Percentiles rank a stretch among this genome's conserved stretches.
Evolutionary conservation across 306 rosid genomes (phyloP).

Genomic region (Nissolia schottii): DNA sequence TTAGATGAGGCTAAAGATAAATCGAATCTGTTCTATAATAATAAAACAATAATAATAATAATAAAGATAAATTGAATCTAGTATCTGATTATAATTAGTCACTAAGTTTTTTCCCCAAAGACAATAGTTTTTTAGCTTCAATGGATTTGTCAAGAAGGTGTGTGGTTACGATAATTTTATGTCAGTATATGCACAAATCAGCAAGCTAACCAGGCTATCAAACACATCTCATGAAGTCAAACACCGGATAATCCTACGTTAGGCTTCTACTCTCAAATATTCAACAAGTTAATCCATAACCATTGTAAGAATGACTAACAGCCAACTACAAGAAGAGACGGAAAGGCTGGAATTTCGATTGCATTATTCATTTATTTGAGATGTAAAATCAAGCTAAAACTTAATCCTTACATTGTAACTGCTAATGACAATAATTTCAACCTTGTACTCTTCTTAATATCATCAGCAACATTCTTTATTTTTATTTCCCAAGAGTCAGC

Average conservation of each 20-base stretch:
- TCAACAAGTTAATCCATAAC: not conserved
- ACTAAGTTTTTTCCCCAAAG: not conserved
- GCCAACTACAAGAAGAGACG: not conserved
- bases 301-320: not conserved
- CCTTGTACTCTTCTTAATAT: not conserved
- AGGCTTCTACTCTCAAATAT: not conserved
- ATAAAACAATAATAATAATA: too few relatives aligned
- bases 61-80: not conserved
- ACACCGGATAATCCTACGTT: not conserved
- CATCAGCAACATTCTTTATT: not conserved
- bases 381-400: not conserved
- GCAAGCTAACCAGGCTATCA: not conserved
- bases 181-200: not conserved
- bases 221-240: not conserved
- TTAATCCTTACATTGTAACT: not conserved
- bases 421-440: not conserved
- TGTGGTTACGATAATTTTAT: not conserved
- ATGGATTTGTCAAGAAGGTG: not conserved
- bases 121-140: not conserved
- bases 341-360: not conserved
- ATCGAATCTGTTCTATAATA: not conserved
- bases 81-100: not conserved
- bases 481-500: not conserved
- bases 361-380: not conserved
- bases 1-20: not conserved